Evolutionary conservation across 176 grass and related monocot species (phyloP), one percentile per base, ranked within the genome.

Genomic region (Aechmea fasciata): DNA sequence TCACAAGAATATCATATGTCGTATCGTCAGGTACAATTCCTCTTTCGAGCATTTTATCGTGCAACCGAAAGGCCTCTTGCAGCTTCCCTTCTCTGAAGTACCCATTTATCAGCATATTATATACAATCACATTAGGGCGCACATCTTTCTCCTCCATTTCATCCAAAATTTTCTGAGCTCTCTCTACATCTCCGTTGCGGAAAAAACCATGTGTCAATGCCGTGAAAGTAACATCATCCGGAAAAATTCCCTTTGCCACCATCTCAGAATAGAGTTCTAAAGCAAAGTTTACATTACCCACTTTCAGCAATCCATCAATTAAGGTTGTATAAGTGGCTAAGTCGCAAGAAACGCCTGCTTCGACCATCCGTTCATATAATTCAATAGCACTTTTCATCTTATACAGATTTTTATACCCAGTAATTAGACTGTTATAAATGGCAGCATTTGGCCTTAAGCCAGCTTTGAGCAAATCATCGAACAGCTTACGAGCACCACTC

Each of bases 101-200:
- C 74, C 76, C 82, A 26, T 86, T 88, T 66, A 96, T 91, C 75
- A 96, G 68, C 85, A 88, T 96, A 68, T 88, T 96, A 76, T 96
- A 96, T 65, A 80, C 86, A 14, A 52, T 3, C 57, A 49, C 81
- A 91, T 86, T 86, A 79, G 92, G 85, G 5, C 4, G 22, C 57
- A 89, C 78, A 72, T 79, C 83, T 62, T 83, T 74, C 72, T 68
- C 75, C 57, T 66, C 82, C 92, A 91, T 96, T 79, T 96, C 92
- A 52, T 81, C 62, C 73, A 96, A 83, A 75, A 88, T 65, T 48
- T 79, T 82, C 54, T 75, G 80, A 76, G 92, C 92, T 59, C 75
- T 76, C 81, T 88, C 88, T 49, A 74, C 52, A 19, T 91, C 85
- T 69, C 92, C 92, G 75, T 47, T 88, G 68, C 83, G 71, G 72